Conservation (phyloP, 768 basidiomycete species). For the Lentinula lateritia region DNA sequence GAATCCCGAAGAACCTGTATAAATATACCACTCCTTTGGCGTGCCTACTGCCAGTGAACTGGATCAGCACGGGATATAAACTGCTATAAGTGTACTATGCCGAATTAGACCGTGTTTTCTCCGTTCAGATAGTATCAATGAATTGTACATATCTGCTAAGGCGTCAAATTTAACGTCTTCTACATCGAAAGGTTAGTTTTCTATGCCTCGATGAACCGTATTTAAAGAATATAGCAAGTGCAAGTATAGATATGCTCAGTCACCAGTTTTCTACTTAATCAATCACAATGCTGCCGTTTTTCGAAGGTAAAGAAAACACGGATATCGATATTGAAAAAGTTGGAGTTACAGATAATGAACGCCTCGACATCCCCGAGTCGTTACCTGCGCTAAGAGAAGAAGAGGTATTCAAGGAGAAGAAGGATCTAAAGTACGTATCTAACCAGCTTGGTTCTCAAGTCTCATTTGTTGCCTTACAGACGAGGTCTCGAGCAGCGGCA, state of each 20-base stretch:
- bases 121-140: not conserved
- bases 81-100: not conserved
- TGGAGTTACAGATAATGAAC: not conserved
- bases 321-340: not conserved
- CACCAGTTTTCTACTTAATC: not conserved
- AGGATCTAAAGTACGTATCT: not conserved
- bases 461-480: not conserved
- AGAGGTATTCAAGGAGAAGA: not conserved
- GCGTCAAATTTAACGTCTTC: not conserved
- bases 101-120: not conserved
- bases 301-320: not conserved
- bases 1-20: too few relatives aligned
- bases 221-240: too few relatives aligned
- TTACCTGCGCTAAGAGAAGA: not conserved
- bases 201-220: too few relatives aligned
- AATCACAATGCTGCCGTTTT: not conserved
- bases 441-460: too few relatives aligned
- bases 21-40: too few relatives aligned
- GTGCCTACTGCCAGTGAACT: too few relatives aligned
- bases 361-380: not conserved
- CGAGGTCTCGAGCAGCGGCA: constrained; percentile 5
- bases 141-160: not conserved
- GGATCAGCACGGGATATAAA: not conserved
- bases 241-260: too few relatives aligned
- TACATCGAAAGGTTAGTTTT: not conserved